Percentiles rank a stretch among this genome's conserved stretches.
These are phyloP conservation scores for Immersiporthe knoxdaviesiana DNA, from an alignment of 2,329 filamentous ascomycete species.

Conservation along the genomic window DNA sequence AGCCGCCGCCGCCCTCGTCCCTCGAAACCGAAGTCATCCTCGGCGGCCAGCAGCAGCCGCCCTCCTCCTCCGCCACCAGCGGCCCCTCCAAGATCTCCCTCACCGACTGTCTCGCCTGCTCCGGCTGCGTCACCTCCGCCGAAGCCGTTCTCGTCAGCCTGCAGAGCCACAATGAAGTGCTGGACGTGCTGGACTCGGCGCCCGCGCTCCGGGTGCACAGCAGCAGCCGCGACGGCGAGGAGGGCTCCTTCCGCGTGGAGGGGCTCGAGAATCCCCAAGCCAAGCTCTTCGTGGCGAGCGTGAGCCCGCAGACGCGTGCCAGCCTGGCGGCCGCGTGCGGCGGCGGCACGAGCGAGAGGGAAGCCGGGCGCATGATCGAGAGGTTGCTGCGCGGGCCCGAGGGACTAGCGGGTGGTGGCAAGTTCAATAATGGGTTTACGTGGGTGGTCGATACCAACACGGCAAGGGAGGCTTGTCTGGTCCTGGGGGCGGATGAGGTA, in stretches of 20 bases:
- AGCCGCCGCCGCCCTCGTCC: slow-evolving; percentile 33
- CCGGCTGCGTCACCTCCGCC: slow-evolving; percentile 94
- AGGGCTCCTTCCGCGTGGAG: slow-evolving; percentile 45
- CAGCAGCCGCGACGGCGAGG: slow-evolving; percentile 39
- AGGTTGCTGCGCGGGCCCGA: slow-evolving; percentile 73
- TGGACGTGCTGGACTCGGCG: slow-evolving; percentile 75
- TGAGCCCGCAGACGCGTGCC: slow-evolving; percentile 88
- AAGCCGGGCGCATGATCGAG: slow-evolving; percentile 81
- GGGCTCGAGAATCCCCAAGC: slow-evolving; percentile 62
- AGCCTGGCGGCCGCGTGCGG: slow-evolving; percentile 85
- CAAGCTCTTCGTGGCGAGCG: slow-evolving; percentile 86
- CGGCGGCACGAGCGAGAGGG: slow-evolving; percentile 67
- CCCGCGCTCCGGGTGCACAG: slow-evolving; percentile 50
- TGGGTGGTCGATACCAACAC: slow-evolving; percentile 92
- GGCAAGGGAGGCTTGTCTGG: slow-evolving; percentile 80
- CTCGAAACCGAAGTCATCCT: slow-evolving; percentile 85
- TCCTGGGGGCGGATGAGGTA: slow-evolving; percentile 76
- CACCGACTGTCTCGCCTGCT: slow-evolving; percentile 96
- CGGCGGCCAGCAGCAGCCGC: slow-evolving; percentile 72
- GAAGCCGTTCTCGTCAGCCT: slow-evolving; percentile 96
- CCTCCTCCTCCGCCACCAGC: slow-evolving; percentile 53
- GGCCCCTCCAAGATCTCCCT: slow-evolving; percentile 89
- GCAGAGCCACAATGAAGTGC: slow-evolving; percentile 90
- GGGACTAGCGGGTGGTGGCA: slow-evolving; percentile 72
- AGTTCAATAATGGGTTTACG: slow-evolving; percentile 75